A percentile compares a stretch with the other conserved stretches of the same genome.
phyloP scores from a whole-genome alignment of 225 moss, liverwort and hornwort species.

The Asterella californica region DNA sequence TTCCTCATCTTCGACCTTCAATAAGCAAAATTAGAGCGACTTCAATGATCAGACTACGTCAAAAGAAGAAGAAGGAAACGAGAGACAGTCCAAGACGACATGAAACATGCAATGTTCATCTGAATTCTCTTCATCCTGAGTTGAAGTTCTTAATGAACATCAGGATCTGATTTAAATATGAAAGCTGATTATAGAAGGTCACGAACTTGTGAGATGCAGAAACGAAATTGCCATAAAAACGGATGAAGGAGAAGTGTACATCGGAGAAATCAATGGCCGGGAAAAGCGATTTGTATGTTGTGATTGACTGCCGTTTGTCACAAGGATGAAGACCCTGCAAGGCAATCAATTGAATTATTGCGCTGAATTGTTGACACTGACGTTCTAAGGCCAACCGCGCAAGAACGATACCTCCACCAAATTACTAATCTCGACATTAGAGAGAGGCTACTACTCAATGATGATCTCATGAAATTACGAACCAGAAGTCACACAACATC shows the following conservation, averaged over 20 bases:
- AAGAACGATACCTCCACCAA: not conserved
- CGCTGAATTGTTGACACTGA: too few relatives aligned
- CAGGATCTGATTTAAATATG: too few relatives aligned
- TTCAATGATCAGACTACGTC: not conserved
- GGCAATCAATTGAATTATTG: not conserved
- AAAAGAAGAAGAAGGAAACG: not conserved
- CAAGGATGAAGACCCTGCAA: constrained; percentile 66
- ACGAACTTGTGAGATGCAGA: not conserved
- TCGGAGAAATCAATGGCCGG: constrained; percentile 70
- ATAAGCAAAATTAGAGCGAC: not conserved
- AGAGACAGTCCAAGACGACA: not conserved
- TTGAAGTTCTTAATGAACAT: not conserved
- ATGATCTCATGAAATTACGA: too few relatives aligned
- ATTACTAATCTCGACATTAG: not conserved
- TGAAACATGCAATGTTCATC: not conserved
- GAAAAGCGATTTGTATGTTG: constrained; percentile 44
- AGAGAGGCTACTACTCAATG: not conserved
- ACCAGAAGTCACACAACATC: too few relatives aligned
- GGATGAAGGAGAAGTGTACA: constrained; percentile 15
- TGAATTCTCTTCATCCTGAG: not conserved
- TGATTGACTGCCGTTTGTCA: constrained; percentile 52
- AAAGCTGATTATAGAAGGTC: not conserved
- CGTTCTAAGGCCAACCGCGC: not conserved
- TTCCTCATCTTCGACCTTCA: constrained; percentile 40
- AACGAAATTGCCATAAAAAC: not conserved